Evolutionary conservation across 352 stramenopile genomes (phyloP).

Genomic region (Plasmopara muralis): DNA sequence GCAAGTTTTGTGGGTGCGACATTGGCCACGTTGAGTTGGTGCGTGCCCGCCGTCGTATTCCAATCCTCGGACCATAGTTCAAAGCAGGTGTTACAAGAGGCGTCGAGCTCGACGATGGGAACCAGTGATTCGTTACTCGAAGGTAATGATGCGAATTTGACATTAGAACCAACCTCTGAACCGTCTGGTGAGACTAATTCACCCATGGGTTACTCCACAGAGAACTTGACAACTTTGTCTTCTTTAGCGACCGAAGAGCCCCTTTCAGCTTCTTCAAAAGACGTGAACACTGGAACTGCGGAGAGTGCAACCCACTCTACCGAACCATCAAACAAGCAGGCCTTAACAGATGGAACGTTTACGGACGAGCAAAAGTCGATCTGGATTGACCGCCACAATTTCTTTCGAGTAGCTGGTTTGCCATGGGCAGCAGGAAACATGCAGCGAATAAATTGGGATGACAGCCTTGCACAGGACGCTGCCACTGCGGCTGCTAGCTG

Average conservation of each 20-base stretch:
- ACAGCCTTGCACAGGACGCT: constrained; percentile 40
- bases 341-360: constrained; percentile 20
- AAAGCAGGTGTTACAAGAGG: constrained; percentile 6
- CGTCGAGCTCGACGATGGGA: constrained; percentile 8
- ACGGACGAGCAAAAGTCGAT: constrained; percentile 42
- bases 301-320: neutral
- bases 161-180: no score
- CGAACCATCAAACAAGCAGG: neutral
- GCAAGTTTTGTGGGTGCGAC: constrained; percentile 18
- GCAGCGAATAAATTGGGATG: constrained; percentile 58
- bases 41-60: constrained; percentile 2
- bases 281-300: neutral
- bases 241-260: neutral
- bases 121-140: constrained; percentile 10
- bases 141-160: neutral
- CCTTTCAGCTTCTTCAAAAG: no score
- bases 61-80: constrained; percentile 8
- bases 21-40: constrained; percentile 8
- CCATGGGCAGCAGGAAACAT: constrained; percentile 60
- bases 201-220: neutral
- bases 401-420: constrained; percentile 55
- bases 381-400: constrained; percentile 72
- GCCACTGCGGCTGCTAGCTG: constrained; percentile 32
- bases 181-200: neutral
- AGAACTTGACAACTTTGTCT: constrained; percentile 7